These are phyloP conservation scores for Pseudopyricularia javanii DNA, from an alignment of 2,329 filamentous ascomycete species.

Conservation along the genomic window DNA sequence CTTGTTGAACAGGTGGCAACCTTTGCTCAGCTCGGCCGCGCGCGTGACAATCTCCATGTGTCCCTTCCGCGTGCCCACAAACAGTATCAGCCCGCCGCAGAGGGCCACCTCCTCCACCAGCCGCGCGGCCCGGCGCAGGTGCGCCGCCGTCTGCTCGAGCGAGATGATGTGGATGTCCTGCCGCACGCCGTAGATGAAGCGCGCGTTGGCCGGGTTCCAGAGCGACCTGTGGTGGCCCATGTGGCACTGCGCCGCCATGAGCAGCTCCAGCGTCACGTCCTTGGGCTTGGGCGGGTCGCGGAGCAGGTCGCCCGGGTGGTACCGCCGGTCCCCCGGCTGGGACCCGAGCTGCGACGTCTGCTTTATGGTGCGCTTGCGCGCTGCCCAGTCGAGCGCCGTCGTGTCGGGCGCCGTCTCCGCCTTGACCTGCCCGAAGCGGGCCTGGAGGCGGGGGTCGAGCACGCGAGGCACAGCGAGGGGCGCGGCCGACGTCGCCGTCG, in stretches of 20 bases:
- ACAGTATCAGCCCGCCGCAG: conserved; percentile 73
- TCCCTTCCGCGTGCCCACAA: conserved; percentile 75
- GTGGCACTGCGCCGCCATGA: conserved; percentile 78
- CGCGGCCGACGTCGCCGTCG: neutral
- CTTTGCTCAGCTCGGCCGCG: conserved; percentile 65
- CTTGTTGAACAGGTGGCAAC: conserved; percentile 80
- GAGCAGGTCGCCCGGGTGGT: conserved; percentile 55
- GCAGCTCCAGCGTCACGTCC: conserved; percentile 79
- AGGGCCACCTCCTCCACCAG: conserved; percentile 80
- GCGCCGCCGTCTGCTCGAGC: conserved; percentile 75
- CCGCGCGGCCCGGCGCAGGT: conserved; percentile 85
- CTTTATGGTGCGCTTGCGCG: conserved; percentile 27
- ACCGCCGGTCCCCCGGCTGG: conserved; percentile 33
- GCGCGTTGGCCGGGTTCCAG: conserved; percentile 90
- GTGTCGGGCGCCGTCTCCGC: conserved; percentile 5
- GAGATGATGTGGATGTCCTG: conserved; percentile 88
- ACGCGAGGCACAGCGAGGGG: neutral
- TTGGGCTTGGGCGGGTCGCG: conserved; percentile 61
- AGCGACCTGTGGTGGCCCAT: conserved; percentile 82
- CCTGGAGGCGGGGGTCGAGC: conserved; percentile 1
- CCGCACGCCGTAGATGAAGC: conserved; percentile 86
- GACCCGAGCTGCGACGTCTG: conserved; percentile 37
- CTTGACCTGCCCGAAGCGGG: conserved; percentile 1
- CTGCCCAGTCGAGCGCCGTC: conserved; percentile 22
- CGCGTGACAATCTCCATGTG: conserved; percentile 72